A percentile compares a stretch with the other conserved stretches of the same genome.
Conservation (phyloP, 805 yeast genomes). For the Pichia pseudocactophila region DNA sequence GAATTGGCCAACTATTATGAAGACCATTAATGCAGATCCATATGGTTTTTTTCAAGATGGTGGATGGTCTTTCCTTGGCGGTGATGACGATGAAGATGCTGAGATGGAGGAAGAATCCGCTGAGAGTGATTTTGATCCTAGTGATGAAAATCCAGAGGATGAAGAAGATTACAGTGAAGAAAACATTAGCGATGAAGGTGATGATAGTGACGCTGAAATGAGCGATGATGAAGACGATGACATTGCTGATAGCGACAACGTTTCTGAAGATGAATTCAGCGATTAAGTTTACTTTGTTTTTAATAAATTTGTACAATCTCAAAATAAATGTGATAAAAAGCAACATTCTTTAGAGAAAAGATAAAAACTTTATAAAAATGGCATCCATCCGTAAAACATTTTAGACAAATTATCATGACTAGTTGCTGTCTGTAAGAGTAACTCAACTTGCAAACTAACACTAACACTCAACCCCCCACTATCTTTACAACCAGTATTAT, state of each 20-base stretch:
- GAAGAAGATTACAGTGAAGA: constrained; percentile 35
- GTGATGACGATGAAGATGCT: constrained; percentile 72
- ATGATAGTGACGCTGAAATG: constrained; percentile 16
- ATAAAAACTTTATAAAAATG: constrained; percentile 38
- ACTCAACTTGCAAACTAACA: constrained; percentile 88
- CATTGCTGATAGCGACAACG: constrained; percentile 23
- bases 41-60: constrained; percentile 90
- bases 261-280: constrained; percentile 25
- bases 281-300: constrained; percentile 14
- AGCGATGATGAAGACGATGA: constrained; percentile 21
- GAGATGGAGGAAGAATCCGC: constrained; percentile 61
- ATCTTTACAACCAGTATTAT: constrained; percentile 28
- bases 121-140: constrained; percentile 55
- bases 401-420: constrained; percentile 60
- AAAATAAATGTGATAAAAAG: not conserved
- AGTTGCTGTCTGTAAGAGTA: constrained; percentile 74
- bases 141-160: constrained; percentile 52
- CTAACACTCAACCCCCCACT: constrained; percentile 69
- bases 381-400: constrained; percentile 95
- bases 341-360: no score
- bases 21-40: constrained; percentile 85
- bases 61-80: constrained; percentile 92
- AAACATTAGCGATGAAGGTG: constrained; percentile 22
- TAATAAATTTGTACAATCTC: not conserved
- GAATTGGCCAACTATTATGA: constrained; percentile 95